Evolutionary conservation across 768 basidiomycete genomes (phyloP).

Genomic region (Rhizopogon sp.): DNA sequence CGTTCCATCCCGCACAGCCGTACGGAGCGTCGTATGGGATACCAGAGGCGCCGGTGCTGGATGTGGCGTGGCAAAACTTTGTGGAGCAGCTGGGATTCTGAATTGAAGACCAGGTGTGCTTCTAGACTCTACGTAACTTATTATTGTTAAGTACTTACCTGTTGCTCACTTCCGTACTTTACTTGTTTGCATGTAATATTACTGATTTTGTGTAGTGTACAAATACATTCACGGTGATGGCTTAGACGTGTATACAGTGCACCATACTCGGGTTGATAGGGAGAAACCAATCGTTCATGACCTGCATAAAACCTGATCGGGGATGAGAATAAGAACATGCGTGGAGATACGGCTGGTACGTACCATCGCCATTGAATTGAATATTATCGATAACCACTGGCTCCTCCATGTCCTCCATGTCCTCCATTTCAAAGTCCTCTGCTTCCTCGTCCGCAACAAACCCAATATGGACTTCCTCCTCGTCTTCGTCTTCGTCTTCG

Average conservation of each 20-base stretch:
- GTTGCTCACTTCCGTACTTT: neutral
- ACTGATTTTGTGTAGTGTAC: neutral
- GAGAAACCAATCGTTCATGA: constrained; percentile 17
- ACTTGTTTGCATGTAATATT: no score
- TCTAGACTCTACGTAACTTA: neutral
- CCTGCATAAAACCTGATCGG: constrained; percentile 9
- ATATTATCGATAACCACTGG: constrained; percentile 1
- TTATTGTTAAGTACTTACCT: no score
- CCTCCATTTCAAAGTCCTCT: constrained; percentile 2
- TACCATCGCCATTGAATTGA: constrained; percentile 3
- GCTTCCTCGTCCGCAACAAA: constrained; percentile 3
- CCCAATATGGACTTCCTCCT: neutral
- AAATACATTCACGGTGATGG: neutral
- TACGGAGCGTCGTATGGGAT: constrained; percentile 4
- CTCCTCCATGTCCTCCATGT: constrained; percentile 9
- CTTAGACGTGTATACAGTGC: constrained; percentile 19
- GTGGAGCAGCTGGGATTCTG: constrained; percentile 62
- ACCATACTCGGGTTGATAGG: constrained; percentile 18
- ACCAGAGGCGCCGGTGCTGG: constrained; percentile 35
- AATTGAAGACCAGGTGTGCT: neutral
- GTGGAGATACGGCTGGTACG: no score
- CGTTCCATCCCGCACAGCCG: constrained; percentile 12
- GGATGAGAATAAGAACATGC: constrained; percentile 3
- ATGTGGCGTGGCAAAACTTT: constrained; percentile 63
- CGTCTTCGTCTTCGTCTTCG: constrained; percentile 3